Evolutionary conservation across 2,329 filamentous ascomycete genomes (phyloP), one percentile per base, ranked within the genome.

Genomic region (Colletotrichum chlorophyti): DNA sequence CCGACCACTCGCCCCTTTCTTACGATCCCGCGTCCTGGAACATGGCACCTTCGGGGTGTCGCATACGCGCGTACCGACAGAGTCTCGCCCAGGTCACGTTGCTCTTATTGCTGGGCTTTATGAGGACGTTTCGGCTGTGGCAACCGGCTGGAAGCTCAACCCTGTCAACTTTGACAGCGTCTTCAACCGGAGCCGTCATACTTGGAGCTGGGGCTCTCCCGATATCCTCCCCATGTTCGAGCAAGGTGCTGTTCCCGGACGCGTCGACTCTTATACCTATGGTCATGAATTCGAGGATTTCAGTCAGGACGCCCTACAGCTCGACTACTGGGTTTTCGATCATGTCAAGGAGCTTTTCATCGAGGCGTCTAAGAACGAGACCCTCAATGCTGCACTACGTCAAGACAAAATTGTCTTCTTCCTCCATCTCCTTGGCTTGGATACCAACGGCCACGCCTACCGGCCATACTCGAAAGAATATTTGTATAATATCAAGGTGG

Each of bases 151-250:
- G 95, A 98, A 99, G 76, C 79, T 97, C 66, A 99, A 99, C 71
- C 95, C 95, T 0, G 95, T 99, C 69, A 91, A 98, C 70, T 99
- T 99, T 69, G 95, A 99, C 77, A 98, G 94, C 69, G 93, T 99
- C 10, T 99, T 99, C 83, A 99, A 99, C 72, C 87, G 91, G 62
- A 98, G 94, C 70, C 83, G 89, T 41, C 96, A 99, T 76, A 99
- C 96, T 7, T 99, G 95, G 95, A 97, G 93, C 73, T 99, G 95
- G 95, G 95, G 95, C 2, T 97, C 93, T 69, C 95, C 95, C 1
- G 95, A 99, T 74, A 99, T 99, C 68, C 76, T 99, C 64, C 91
- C 91, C 52, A 99, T 99, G 95, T 99, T 99, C 71, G 88, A 96
- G 70, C 84, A 93, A 55, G 95, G 95, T n/a, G 94, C 95, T 21